These are phyloP conservation scores for Tephrocybe sp. DNA, from an alignment of 768 basidiomycete species.

Conservation along the genomic window DNA sequence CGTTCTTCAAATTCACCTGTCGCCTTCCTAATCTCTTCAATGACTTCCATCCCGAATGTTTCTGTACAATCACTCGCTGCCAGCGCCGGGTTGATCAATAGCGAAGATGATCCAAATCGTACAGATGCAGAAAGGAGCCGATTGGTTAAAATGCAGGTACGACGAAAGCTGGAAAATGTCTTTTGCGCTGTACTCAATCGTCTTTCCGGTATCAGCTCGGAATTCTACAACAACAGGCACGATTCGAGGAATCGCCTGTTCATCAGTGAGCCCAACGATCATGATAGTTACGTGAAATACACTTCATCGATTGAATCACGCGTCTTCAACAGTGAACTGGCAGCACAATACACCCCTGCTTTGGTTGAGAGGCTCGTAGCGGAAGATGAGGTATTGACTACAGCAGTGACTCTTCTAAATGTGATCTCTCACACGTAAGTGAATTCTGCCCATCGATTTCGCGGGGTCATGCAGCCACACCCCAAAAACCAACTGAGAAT, in stretches of 20 bases:
- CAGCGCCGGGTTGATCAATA: conserved; percentile 13
- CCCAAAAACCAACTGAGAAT: background rate
- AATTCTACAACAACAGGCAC: conserved; percentile 24
- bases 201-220: conserved; percentile 21
- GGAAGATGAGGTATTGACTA: conserved; percentile 20
- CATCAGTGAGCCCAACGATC: conserved; percentile 18
- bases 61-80: conserved; percentile 17
- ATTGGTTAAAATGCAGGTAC: conserved; percentile 22
- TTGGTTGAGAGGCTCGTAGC: conserved; percentile 29
- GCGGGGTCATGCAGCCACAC: conserved; percentile 10
- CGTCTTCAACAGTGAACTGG: conserved; percentile 25
- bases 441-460: background rate
- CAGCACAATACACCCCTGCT: conserved; percentile 36
- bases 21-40: too few relatives aligned
- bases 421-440: conserved; percentile 33
- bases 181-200: background rate
- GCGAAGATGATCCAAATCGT: conserved; percentile 6
- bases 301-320: background rate
- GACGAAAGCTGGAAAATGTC: background rate
- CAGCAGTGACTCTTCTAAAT: conserved; percentile 30
- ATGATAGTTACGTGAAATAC: too few relatives aligned
- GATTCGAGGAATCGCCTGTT: conserved; percentile 16
- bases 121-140: conserved; percentile 10
- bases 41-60: conserved; percentile 14
- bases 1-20: too few relatives aligned